These are phyloP conservation scores for Ceratocystis harringtonii DNA, from an alignment of 2,329 filamentous ascomycete genomes.

Conservation along the genomic window DNA sequence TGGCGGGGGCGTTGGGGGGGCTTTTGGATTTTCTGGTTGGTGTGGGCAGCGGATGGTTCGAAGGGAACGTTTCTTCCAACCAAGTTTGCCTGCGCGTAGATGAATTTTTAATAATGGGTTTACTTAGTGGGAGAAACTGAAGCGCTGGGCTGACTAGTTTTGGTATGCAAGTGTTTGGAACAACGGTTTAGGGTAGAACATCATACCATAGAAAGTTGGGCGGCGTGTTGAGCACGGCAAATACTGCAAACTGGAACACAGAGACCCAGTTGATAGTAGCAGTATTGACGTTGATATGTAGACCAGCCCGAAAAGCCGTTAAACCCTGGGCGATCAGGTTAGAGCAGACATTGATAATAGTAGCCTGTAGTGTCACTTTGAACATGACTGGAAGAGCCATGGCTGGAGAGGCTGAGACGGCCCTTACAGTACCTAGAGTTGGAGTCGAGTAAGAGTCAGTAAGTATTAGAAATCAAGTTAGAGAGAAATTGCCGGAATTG, in stretches of 20 bases:
- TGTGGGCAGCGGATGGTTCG: conserved; percentile 27
- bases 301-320: conserved; percentile 38
- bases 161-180: no score
- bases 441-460: not conserved
- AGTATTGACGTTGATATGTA: not conserved
- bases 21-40: conserved; percentile 27
- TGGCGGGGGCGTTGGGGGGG: conserved; percentile 28
- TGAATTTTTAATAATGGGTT: no score
- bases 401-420: not conserved
- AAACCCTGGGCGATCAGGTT: conserved; percentile 62
- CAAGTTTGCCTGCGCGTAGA: conserved; percentile 49
- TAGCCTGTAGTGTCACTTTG: conserved; percentile 48
- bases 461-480: not conserved
- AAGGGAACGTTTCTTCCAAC: conserved; percentile 61
- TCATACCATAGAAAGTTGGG: conserved; percentile 67
- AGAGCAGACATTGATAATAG: conserved; percentile 48
- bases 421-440: not conserved
- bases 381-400: conserved; percentile 35
- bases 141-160: no score
- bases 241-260: conserved; percentile 63
- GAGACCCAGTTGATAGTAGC: conserved; percentile 44
- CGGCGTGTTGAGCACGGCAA: conserved; percentile 56
- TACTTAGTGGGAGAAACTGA: not conserved
- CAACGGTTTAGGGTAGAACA: no score
- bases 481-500: no score